A percentile compares a stretch with the other conserved stretches of the same genome.
These are phyloP conservation scores for Nakazawaea pomicola DNA, from an alignment of 805 yeast genomes.

Conservation along the genomic window DNA sequence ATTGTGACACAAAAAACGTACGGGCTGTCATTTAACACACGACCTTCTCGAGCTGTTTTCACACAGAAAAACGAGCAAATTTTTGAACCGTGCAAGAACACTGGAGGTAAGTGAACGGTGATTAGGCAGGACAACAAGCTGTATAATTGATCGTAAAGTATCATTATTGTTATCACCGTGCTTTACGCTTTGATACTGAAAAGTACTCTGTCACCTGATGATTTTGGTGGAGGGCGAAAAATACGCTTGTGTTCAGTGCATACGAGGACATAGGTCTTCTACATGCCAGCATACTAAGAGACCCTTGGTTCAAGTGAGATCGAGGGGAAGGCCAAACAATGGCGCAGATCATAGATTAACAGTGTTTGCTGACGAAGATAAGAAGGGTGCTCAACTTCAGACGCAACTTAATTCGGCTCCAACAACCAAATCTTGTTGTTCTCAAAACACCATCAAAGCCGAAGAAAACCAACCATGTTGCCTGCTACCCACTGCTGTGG, in stretches of 20 bases:
- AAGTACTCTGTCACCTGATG: slow-evolving; percentile 35
- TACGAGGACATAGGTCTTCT: slow-evolving; percentile 88
- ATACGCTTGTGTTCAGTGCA: slow-evolving; percentile 82
- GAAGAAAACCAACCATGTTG: too few relatives aligned
- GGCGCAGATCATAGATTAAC: slow-evolving; percentile 57
- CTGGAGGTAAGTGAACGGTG: too few relatives aligned
- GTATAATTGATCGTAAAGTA: too few relatives aligned
- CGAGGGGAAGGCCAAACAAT: slow-evolving; percentile 81
- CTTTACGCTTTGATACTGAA: neutral
- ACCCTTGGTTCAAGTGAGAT: slow-evolving; percentile 78
- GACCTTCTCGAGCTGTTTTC: too few relatives aligned
- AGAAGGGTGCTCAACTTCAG: neutral
- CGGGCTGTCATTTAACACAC: too few relatives aligned
- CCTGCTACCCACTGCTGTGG: too few relatives aligned
- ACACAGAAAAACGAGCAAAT: too few relatives aligned
- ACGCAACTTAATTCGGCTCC: neutral
- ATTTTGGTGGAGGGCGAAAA: slow-evolving; percentile 74
- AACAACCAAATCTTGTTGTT: neutral
- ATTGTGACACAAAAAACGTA: too few relatives aligned
- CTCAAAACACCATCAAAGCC: too few relatives aligned
- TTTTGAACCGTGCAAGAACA: too few relatives aligned
- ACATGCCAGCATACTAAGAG: slow-evolving; percentile 78
- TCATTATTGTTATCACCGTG: too few relatives aligned
- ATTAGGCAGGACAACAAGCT: too few relatives aligned
- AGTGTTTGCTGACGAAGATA: slow-evolving; percentile 40